Evolutionary conservation across 2,329 filamentous ascomycete genomes (phyloP).

Genomic region (Byssochlamys sp.): DNA sequence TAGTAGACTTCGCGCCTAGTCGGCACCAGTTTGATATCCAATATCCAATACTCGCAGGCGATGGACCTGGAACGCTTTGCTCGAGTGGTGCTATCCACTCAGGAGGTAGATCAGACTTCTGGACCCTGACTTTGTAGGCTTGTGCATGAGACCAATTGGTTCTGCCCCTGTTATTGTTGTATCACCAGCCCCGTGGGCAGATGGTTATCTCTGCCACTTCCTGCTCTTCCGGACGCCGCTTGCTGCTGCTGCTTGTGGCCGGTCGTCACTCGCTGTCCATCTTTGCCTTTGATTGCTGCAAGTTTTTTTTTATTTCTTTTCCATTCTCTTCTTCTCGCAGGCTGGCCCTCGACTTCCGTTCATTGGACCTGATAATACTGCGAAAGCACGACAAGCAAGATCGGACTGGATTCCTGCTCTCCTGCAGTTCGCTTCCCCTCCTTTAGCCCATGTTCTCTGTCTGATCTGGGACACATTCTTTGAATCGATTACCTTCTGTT

Average conservation of each 20-base stretch:
- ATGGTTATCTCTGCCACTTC: background rate
- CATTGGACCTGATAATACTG: background rate
- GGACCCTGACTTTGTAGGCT: background rate
- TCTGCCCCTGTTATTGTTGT: background rate
- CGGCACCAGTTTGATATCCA: background rate
- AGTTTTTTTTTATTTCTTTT: background rate
- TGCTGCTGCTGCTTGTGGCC: background rate
- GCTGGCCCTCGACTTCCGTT: background rate
- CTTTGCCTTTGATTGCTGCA: background rate
- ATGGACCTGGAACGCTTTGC: background rate
- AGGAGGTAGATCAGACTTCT: background rate
- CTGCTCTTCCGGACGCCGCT: background rate
- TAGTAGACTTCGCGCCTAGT: background rate
- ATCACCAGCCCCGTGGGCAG: background rate
- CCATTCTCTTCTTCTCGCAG: background rate
- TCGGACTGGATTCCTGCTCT: background rate
- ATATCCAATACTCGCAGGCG: background rate
- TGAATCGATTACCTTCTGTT: background rate
- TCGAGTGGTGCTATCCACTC: background rate
- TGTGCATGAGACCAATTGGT: background rate
- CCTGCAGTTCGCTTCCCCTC: background rate
- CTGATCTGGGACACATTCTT: background rate
- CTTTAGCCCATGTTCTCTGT: background rate
- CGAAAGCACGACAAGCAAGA: background rate
- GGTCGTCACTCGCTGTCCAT: background rate